Evolutionary conservation across 2,329 filamentous ascomycete genomes (phyloP), one percentile per base, ranked within the genome.

Genomic region (Trichoderma citrinoviride): DNA sequence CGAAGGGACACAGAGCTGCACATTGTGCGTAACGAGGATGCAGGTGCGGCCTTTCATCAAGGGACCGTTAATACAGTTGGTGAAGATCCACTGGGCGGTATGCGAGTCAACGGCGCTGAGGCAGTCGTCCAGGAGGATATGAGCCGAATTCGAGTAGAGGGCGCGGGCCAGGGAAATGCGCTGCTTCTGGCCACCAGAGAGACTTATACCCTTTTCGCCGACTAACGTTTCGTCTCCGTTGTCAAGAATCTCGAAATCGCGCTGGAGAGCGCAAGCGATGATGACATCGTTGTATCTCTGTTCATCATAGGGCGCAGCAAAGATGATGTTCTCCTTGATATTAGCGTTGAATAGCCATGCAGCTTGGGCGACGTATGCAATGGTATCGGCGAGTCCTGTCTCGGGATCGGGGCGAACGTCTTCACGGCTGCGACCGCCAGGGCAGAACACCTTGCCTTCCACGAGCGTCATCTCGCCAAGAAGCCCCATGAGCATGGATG

Each of bases 61-160:
- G 6, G 92, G 91, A 2, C 95, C 95, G 71, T 89, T 89, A 68
- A 99, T 89, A 66, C 93, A 96, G 77, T 97, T 90, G 74, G 90
- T 90, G 78, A 98, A 98, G 70, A 99, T 98, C 89, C 96, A 97
- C 76, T 97, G 96, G 2, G 93, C 93, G 0, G 95, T 98, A 72
- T 99, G 95, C 3, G 95, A 96, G 76, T 99, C 95, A 40, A 99
- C 95, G 29, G 95, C 95, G 73, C 93, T 97, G 49, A 99, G 83
- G 68, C 96, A 97, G 76, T 99, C 95, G 73, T 99, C 95, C 56
- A 99, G 83, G 12, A 99, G 84, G 17, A 99, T 80, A 76, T 98
- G 94, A 61, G 89, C 90, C 6, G 93, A 96, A 77, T 92, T 94
- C 69, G 92, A 97, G 78, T 99, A 99, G n/a, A 99, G 84, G 1